Percentiles rank a stretch among this genome's conserved stretches.
These are phyloP conservation scores for Daldinia vernicosa DNA, from an alignment of 495 filamentous ascomycete genomes.

Conservation along the genomic window DNA sequence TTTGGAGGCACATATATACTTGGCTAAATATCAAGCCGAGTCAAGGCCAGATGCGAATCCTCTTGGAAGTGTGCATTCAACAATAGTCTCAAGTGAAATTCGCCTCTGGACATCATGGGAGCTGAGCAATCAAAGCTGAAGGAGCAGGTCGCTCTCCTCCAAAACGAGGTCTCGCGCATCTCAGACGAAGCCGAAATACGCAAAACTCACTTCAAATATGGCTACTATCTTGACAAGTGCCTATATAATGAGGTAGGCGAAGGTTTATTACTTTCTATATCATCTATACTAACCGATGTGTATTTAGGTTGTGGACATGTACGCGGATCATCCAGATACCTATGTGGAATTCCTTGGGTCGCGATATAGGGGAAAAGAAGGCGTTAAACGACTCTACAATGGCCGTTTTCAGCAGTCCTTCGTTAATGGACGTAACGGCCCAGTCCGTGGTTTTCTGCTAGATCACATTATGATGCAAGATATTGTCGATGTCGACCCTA, in stretches of 20 bases:
- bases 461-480: constrained; percentile 68
- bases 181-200: constrained; percentile 60
- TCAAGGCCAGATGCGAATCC: not conserved
- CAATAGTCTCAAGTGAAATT: not conserved
- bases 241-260: constrained; percentile 60
- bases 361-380: constrained; percentile 62
- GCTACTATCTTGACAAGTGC: constrained; percentile 68
- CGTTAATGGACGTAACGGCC: constrained; percentile 62
- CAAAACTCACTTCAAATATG: constrained; percentile 65
- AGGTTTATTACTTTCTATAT: not conserved
- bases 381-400: constrained; percentile 63
- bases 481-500: constrained; percentile 57
- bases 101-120: constrained; percentile 24
- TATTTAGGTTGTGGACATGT: constrained; percentile 59
- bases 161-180: constrained; percentile 39
- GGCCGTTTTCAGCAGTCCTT: constrained; percentile 60
- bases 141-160: constrained; percentile 43
- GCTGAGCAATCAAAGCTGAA: constrained; percentile 40
- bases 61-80: not conserved
- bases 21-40: constrained; percentile 5
- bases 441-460: constrained; percentile 63
- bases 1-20: constrained; percentile 15
- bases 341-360: constrained; percentile 66
- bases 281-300: constrained; percentile 7
- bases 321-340: constrained; percentile 61